Base-by-base conservation (phyloP, 2,329 filamentous ascomycete genomes). In the Fusarium sp. region DNA sequence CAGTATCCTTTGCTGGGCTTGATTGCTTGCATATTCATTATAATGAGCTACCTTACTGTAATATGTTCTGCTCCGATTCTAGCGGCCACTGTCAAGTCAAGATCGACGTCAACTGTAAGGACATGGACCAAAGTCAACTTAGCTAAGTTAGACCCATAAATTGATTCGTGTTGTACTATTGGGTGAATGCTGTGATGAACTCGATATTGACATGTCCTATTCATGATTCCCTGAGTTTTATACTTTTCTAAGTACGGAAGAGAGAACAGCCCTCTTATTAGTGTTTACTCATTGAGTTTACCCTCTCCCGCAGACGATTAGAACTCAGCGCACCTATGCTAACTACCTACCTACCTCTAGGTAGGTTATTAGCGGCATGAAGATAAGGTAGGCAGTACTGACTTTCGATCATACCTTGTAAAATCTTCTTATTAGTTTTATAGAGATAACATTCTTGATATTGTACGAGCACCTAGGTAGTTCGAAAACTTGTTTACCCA, bases 81-180 rank as follows among this genome's bases (percentile, higher is more conserved):
- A 37, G 25, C 13, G 29, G 23, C 18, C 29, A 63, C n/a, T n/a
- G n/a, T n/a, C n/a, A 43, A 40, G 25, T 42, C n/a, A 17, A 36
- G 60, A 63, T 63, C 60, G 51, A 51, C 60, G 50, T 39, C 17
- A 64, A 54, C 43, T 49, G 39, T 31, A 42, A 35, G 35, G 23
- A 42, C 8, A 42, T 57, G 46, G 29, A 15, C 37, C 42, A 29
- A 31, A 47, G 40, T 49, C 23, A 51, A 63, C 46, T 60, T 48
- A 64, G 31, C 42, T 25, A 9, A 9, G 25, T 25, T 60, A 58
- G 64, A 58, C 64, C 64, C 64, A 68, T 67, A 67, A 65, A 65
- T 54, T 35, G 35, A 57, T 59, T 59, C 64, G 64, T 67, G 64
- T 67, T 67, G 64, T 67, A 33, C 64, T 65, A 67, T 67, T 67